Base-by-base conservation (phyloP, 2,329 filamentous ascomycete species). In the Ophiostoma tasmaniense region DNA sequence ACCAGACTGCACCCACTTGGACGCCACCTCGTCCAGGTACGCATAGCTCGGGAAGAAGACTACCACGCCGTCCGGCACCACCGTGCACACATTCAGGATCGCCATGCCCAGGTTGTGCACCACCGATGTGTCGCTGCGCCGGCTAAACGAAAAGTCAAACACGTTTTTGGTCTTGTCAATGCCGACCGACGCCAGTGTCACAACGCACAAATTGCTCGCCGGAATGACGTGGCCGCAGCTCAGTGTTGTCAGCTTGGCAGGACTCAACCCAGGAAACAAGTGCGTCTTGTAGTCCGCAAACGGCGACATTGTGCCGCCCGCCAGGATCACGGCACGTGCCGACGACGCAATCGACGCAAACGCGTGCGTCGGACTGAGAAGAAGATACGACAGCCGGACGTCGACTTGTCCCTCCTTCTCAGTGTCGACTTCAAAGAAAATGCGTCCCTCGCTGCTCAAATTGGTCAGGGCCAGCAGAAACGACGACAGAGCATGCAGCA, bases 161-260 rank as follows among this genome's bases (percentile, higher is more conserved):
- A 73, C 83, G 73, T 67, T 83, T 79, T 70, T 39, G 37, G 37
- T 69, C 2, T 68, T 66, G 37, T 22, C 6, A 74, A 0, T 7
- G 50, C 22, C 7, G 78, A 79, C 77, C 1, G 78, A 78, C 10
- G 81, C 82, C 0, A 99, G 79, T 0, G 91, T 88, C 79, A 89
- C 90, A 1, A 93, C 93, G 68, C 92, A 87, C 2, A 99, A 84
- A 72, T 93, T 97, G 2, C 88, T 86, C 0, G 86, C 79, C 0
- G 95, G 94, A 68, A 99, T 96, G 64, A 99, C 93, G 78, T 99
- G 95, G 0, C 92, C 93, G 76, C 94, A 99, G 73, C 93, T 97
- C 37, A 97, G 85, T 0, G 91, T 97, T 11, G 85, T 89, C 62
- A 98, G 85, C 69, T 87, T 87, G 0, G 81, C 78, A 0, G 83